phyloP scores from a whole-genome alignment of 805 yeast species.

The Metschnikowia gelsemii region DNA sequence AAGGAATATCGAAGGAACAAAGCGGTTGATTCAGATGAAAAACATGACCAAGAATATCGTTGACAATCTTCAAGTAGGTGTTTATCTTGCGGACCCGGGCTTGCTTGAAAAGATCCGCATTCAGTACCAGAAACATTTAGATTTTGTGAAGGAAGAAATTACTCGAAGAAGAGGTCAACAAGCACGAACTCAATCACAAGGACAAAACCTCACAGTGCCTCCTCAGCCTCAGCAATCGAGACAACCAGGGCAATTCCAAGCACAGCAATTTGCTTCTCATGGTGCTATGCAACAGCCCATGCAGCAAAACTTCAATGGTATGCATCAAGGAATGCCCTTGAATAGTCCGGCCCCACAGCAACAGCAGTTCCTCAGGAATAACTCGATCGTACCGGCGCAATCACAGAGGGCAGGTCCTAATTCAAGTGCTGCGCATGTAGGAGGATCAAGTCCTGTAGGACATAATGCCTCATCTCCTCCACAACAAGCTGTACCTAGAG shows the following conservation, averaged over 20 bases:
- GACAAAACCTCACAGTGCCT: constrained; percentile 8
- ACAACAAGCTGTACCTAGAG: constrained; percentile 18
- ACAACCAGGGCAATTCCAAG: constrained; percentile 4
- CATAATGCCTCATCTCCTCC: constrained; percentile 14
- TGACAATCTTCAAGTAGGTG: constrained; percentile 63
- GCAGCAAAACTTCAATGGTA: constrained; percentile 11
- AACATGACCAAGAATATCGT: constrained; percentile 74
- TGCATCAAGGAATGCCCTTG: constrained; percentile 6
- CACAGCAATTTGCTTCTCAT: constrained; percentile 11
- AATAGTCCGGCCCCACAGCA: constrained; percentile 9
- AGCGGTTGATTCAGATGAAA: constrained; percentile 73
- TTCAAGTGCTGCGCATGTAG: constrained; percentile 4
- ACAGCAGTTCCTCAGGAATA: constrained; percentile 13
- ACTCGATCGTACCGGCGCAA: constrained; percentile 7
- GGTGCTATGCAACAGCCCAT: constrained; percentile 11
- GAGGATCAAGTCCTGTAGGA: constrained; percentile 18
- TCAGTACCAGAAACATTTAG: constrained; percentile 74
- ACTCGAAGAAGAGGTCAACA: constrained; percentile 37
- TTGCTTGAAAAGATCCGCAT: constrained; percentile 65
- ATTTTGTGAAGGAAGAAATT: constrained; percentile 67
- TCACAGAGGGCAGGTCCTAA: constrained; percentile 11
- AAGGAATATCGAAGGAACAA: constrained; percentile 71
- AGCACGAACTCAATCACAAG: constrained; percentile 18
- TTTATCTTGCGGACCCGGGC: constrained; percentile 70
- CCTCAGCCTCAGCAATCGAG: constrained; percentile 8